These are phyloP conservation scores for Maudiozyma bulderi DNA, from an alignment of 805 yeast genomes.

Conservation along the genomic window DNA sequence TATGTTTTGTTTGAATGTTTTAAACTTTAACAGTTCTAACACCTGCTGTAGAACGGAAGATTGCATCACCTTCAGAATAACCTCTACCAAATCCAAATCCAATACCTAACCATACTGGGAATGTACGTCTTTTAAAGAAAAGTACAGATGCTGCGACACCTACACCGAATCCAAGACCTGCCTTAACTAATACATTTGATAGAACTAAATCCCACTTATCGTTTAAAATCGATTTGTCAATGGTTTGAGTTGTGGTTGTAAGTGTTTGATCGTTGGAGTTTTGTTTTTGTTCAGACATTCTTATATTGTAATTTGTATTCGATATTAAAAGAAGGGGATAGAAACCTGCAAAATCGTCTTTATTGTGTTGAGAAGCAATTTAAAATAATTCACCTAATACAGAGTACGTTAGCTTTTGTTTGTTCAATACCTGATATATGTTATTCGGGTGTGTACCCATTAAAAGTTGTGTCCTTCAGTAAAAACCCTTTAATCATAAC, in stretches of 20 bases:
- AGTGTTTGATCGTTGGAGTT: not conserved
- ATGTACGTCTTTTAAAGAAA: slow-evolving; percentile 85
- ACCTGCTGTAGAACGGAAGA: slow-evolving; percentile 79
- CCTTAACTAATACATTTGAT: slow-evolving; percentile 87
- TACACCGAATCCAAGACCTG: slow-evolving; percentile 92
- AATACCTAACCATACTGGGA: slow-evolving; percentile 95
- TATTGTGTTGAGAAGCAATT: not conserved
- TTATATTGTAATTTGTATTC: not conserved
- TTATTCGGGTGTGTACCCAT: too few relatives aligned
- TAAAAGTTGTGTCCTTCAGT: too few relatives aligned
- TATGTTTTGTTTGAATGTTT: not conserved
- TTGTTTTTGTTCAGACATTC: slow-evolving; percentile 18
- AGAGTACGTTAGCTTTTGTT: too few relatives aligned
- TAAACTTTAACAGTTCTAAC: slow-evolving; percentile 64
- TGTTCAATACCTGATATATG: too few relatives aligned
- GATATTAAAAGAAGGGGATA: not conserved
- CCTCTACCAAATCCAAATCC: slow-evolving; percentile 98
- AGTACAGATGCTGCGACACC: slow-evolving; percentile 91
- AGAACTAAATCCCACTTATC: slow-evolving; percentile 92
- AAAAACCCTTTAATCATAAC: too few relatives aligned
- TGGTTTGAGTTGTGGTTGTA: slow-evolving; percentile 5
- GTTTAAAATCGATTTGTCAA: slow-evolving; percentile 51
- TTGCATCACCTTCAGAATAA: slow-evolving; percentile 95
- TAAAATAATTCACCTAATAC: too few relatives aligned
- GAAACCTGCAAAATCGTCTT: not conserved